Percentiles rank a stretch among this genome's conserved stretches.
Conservation (phyloP, 768 basidiomycete species). For the Boletellus ananiceps region DNA sequence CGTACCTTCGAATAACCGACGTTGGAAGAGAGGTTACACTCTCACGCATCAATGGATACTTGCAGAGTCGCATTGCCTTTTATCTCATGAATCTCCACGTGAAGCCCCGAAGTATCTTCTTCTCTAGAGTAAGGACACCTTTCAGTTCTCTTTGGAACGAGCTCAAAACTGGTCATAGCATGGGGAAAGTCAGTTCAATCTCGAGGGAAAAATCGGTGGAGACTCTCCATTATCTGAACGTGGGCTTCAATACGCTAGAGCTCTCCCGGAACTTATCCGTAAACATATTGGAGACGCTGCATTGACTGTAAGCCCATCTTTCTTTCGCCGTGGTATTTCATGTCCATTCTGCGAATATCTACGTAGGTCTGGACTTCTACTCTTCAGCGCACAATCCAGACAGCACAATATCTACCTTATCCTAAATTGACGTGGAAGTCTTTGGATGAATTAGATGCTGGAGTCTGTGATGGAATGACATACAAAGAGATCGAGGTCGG, state of each 20-base stretch:
- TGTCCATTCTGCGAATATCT: not conserved
- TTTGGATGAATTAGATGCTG: conserved; percentile 95
- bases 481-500: conserved; percentile 96
- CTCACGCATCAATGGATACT: conserved; percentile 85
- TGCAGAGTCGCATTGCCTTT: conserved; percentile 96
- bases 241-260: conserved; percentile 80
- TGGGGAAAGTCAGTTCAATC: conserved; percentile 95
- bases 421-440: conserved; percentile 98
- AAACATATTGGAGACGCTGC: conserved; percentile 88
- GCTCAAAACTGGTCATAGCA: conserved; percentile 51
- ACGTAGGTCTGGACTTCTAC: conserved; percentile 99
- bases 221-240: conserved; percentile 83
- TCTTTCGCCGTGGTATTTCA: not conserved
- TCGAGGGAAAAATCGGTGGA: conserved; percentile 97
- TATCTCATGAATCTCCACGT: conserved; percentile 98
- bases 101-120: conserved; percentile 93
- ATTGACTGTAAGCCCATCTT: conserved; percentile 58
- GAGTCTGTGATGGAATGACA: conserved; percentile 99
- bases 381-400: conserved; percentile 87
- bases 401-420: conserved; percentile 75
- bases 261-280: conserved; percentile 81
- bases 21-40: conserved; percentile 88
- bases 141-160: not conserved
- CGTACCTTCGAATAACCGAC: conserved; percentile 88
- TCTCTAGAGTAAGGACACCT: conserved; percentile 72